Evolutionary conservation across 805 yeast genomes (phyloP).

Genomic region (Metschnikowia borealis): DNA sequence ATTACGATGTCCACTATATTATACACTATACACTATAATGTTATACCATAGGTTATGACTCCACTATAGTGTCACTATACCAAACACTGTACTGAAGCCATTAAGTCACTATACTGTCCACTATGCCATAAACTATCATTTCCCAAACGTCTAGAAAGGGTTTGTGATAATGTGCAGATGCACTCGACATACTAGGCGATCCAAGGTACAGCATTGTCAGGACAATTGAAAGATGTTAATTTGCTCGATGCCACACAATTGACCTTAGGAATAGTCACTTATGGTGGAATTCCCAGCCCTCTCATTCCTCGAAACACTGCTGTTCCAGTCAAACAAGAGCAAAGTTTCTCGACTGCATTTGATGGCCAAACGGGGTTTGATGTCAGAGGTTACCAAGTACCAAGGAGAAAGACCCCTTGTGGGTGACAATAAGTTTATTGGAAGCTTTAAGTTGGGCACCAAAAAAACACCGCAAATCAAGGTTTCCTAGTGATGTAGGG

Average conservation of each 20-base stretch:
- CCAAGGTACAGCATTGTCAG: slow-evolving; percentile 27
- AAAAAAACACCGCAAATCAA: slow-evolving; percentile 74
- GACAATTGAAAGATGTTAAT: slow-evolving; percentile 25
- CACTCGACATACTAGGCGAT: no score
- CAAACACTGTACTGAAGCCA: no score
- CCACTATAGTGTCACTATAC: background rate
- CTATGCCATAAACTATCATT: no score
- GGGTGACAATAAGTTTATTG: slow-evolving; percentile 71
- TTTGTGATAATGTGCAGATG: no score
- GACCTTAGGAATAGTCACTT: slow-evolving; percentile 67
- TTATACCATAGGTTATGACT: no score
- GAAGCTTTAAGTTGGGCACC: slow-evolving; percentile 70
- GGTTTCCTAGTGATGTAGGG: slow-evolving; percentile 43
- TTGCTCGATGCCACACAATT: slow-evolving; percentile 27
- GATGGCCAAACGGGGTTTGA: slow-evolving; percentile 84
- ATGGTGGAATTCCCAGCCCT: slow-evolving; percentile 80
- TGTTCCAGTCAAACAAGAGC: slow-evolving; percentile 72
- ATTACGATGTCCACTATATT: no score
- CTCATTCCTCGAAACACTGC: slow-evolving; percentile 74
- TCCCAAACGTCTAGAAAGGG: no score
- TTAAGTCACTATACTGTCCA: no score
- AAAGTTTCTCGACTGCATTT: slow-evolving; percentile 74
- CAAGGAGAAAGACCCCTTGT: slow-evolving; percentile 83
- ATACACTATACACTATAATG: no score
- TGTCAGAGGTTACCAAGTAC: slow-evolving; percentile 65